Evolutionary conservation across 2,329 filamentous ascomycete genomes (phyloP), one percentile per base, ranked within the genome.

Genomic region (Talaromyces sp.): DNA sequence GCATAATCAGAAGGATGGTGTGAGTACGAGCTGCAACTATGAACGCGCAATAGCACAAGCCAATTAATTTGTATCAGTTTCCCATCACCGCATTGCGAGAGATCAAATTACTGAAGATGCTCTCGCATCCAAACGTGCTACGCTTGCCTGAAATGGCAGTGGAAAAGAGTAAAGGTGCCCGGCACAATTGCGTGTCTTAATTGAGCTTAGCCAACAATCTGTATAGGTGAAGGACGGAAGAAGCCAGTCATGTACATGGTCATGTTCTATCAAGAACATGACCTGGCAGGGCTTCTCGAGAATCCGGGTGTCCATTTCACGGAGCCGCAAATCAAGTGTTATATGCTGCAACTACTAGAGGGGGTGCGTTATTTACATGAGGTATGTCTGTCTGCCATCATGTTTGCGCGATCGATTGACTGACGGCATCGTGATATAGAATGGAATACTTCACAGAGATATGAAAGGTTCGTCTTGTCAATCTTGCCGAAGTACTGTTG

Each of bases 1-100:
- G 91, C 95, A 98, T 76, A 96, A 98, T 76, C 95, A 99, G 80
- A 98, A 97, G 76, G 95, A 99, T 77, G 95, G 95, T 57, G 88
- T 91, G 78, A 70, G 87, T 79, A 48, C 35, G 48, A 31, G n/a
- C 12, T 39, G 5, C 18, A 11, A 1, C 1, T 59, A 18, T 14
- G 33, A 58, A 28, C 23, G n/a, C 31, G 23, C 14, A 25, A n/a
- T 28, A 23, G 14, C 12, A 23, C 16, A 2, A 23, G 44, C 44
- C 25, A 25, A 48, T 25, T 21, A 12, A 48, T 35, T 42, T 50
- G 35, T 58, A 9, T 55, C 37, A 91, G 81, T 99, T 99, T 69
- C 95, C 95, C n/a, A 99, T 99, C 67, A 99, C 95, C 0, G 93
- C 95, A 6, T 84, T 99, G 52, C 90, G 95, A 72, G 95, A 99